Evolutionary conservation across 768 basidiomycete species (phyloP).

Genomic region (Suillus variegatus): DNA sequence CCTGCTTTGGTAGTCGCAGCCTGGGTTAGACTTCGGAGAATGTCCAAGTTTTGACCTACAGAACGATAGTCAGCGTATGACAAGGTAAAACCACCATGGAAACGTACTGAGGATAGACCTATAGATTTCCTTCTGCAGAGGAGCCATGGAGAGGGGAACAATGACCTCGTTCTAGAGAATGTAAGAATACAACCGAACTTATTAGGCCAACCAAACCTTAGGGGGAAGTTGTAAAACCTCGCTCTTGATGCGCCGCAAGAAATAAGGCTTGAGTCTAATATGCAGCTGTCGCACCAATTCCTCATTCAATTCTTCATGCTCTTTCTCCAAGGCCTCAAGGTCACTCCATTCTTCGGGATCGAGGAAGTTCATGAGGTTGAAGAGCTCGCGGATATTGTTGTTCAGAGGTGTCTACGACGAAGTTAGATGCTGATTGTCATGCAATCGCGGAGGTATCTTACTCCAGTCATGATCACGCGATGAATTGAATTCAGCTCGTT

Average conservation of each 20-base stretch:
- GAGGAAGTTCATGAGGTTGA: conserved; percentile 97
- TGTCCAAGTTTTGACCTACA: conserved; percentile 68
- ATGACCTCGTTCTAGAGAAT: conserved; percentile 79
- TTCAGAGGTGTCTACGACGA: conserved; percentile 80
- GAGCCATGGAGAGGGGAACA: conserved; percentile 86
- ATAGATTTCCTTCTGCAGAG: conserved; percentile 86
- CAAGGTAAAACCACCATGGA: conserved; percentile 17
- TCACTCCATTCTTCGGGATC: conserved; percentile 78
- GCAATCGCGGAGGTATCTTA: conserved; percentile 31
- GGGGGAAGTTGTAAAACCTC: conserved; percentile 92
- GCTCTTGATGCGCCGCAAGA: conserved; percentile 90
- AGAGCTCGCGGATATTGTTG: conserved; percentile 95
- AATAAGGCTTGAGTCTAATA: conserved; percentile 79
- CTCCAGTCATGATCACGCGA: conserved; percentile 88
- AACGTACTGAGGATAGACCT: conserved; percentile 75
- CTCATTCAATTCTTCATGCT: conserved; percentile 78
- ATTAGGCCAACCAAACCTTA: conserved; percentile 54
- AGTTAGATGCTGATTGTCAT: not conserved
- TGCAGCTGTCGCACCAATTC: conserved; percentile 83
- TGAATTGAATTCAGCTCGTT: conserved; percentile 78
- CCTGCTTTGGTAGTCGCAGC: conserved; percentile 34
- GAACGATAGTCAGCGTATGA: conserved; percentile 8
- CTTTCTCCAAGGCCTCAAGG: conserved; percentile 68
- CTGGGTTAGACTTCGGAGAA: conserved; percentile 61
- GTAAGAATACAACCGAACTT: not conserved